Conservation (phyloP, 1,284 basidiomycete species). For the Gymnopus androsaceus region DNA sequence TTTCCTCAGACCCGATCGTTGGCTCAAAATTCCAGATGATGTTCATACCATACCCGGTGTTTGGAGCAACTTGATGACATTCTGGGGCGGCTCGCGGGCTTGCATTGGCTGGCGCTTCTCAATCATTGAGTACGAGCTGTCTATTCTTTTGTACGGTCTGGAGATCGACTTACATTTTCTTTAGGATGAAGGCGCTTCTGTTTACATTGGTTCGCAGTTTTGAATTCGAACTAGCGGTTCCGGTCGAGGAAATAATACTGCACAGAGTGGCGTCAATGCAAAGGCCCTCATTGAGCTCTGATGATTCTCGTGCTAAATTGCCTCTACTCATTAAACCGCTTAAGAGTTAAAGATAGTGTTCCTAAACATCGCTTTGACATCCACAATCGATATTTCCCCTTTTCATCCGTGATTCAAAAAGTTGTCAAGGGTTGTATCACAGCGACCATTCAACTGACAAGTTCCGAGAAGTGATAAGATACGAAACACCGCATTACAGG, state of each 20-base stretch:
- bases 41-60: constrained; percentile 42
- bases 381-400: too few relatives aligned
- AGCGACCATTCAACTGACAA: too few relatives aligned
- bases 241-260: constrained; percentile 25
- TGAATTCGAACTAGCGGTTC: constrained; percentile 44
- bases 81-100: constrained; percentile 44
- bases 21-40: constrained; percentile 37
- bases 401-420: too few relatives aligned
- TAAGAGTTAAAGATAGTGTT: not conserved
- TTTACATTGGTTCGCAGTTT: constrained; percentile 51
- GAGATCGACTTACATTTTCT: not conserved
- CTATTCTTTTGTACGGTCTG: not conserved
- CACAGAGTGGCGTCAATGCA: constrained; percentile 1
- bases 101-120: constrained; percentile 61
- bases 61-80: constrained; percentile 44
- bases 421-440: too few relatives aligned
- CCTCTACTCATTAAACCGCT: not conserved
- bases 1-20: constrained; percentile 41
- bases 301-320: not conserved
- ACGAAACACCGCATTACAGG: too few relatives aligned
- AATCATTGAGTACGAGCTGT: constrained; percentile 44
- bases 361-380: too few relatives aligned
- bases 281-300: not conserved
- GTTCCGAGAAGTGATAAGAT: too few relatives aligned
- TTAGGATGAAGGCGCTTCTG: constrained; percentile 46